phyloP scores from a whole-genome alignment of 805 yeast genomes.

The Wickerhamomyces chaumierensis region DNA sequence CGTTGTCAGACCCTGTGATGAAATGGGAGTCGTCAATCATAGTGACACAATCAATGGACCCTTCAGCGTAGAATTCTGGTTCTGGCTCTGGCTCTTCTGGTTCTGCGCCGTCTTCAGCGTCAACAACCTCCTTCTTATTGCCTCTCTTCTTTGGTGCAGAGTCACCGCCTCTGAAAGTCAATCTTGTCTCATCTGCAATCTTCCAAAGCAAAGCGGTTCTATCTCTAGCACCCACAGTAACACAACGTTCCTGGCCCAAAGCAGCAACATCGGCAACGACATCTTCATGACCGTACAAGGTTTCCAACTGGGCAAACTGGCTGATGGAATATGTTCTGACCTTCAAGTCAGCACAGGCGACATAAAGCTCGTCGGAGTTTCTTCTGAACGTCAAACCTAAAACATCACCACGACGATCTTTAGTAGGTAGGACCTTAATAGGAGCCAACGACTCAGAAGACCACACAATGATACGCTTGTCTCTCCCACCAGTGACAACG shows the following conservation, averaged over 20 bases:
- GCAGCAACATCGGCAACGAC: slow-evolving; percentile 73
- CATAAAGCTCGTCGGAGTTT: slow-evolving; percentile 75
- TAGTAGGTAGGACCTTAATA: slow-evolving; percentile 66
- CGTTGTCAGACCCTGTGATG: slow-evolving; percentile 93
- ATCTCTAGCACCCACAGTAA: slow-evolving; percentile 92
- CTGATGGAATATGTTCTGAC: slow-evolving; percentile 79
- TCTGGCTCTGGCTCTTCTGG: slow-evolving; percentile 21
- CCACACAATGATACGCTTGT: slow-evolving; percentile 76
- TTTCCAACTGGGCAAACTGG: slow-evolving; percentile 83
- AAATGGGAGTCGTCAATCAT: slow-evolving; percentile 91
- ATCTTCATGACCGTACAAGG: slow-evolving; percentile 93
- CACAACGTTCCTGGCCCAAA: slow-evolving; percentile 79
- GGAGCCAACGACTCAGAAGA: slow-evolving; percentile 69
- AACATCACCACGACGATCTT: slow-evolving; percentile 60
- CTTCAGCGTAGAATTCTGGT: slow-evolving; percentile 51
- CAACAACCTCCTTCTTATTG: slow-evolving; percentile 20
- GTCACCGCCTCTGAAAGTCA: slow-evolving; percentile 90
- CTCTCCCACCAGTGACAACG: slow-evolving; percentile 87
- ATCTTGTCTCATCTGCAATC: slow-evolving; percentile 86
- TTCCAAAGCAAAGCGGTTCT: slow-evolving; percentile 96
- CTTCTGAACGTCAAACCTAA: slow-evolving; percentile 69
- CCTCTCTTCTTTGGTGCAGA: slow-evolving; percentile 25
- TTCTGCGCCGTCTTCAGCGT: slow-evolving; percentile 20
- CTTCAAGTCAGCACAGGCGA: slow-evolving; percentile 85
- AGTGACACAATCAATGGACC: slow-evolving; percentile 79